phyloP scores from a whole-genome alignment of 345 rosid species.

The Fremontodendron californicum region DNA sequence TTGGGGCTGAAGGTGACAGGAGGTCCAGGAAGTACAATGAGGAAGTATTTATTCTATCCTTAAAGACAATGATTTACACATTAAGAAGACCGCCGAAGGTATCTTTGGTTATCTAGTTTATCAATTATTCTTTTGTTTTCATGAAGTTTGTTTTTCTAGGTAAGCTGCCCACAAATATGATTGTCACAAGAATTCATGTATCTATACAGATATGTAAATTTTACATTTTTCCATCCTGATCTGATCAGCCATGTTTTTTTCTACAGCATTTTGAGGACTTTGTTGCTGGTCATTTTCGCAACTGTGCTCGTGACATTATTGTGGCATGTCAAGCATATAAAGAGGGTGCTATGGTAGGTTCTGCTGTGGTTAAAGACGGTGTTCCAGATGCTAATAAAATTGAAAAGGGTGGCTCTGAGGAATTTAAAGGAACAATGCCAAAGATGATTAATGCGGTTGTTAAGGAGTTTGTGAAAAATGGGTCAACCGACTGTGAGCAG shows the following conservation, averaged over 20 bases:
- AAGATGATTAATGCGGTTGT: constrained; percentile 25
- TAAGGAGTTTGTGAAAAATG: constrained; percentile 29
- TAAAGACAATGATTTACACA: constrained; percentile 58
- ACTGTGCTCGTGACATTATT: constrained; percentile 31
- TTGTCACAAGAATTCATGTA: not conserved
- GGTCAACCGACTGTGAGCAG: constrained; percentile 31
- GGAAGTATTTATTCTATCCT: constrained; percentile 35
- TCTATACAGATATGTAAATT: not conserved
- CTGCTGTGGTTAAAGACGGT: constrained; percentile 27
- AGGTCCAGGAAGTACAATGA: constrained; percentile 40
- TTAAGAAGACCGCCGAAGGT: constrained; percentile 53
- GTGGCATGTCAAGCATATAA: constrained; percentile 42
- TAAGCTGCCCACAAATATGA: not conserved
- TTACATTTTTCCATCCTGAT: not conserved
- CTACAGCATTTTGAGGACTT: constrained; percentile 47
- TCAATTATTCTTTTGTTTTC: not conserved
- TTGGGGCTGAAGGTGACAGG: constrained; percentile 29
- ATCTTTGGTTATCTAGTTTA: not conserved
- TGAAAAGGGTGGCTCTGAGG: constrained; percentile 13
- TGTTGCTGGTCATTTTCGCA: constrained; percentile 36
- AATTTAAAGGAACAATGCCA: constrained; percentile 19
- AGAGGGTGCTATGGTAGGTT: constrained; percentile 37
- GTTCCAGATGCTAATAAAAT: constrained; percentile 10
- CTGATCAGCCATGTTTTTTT: not conserved
- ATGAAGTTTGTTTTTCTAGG: not conserved